Conservation (phyloP, 257 asterid species). For the Handroanthus guayacan region DNA sequence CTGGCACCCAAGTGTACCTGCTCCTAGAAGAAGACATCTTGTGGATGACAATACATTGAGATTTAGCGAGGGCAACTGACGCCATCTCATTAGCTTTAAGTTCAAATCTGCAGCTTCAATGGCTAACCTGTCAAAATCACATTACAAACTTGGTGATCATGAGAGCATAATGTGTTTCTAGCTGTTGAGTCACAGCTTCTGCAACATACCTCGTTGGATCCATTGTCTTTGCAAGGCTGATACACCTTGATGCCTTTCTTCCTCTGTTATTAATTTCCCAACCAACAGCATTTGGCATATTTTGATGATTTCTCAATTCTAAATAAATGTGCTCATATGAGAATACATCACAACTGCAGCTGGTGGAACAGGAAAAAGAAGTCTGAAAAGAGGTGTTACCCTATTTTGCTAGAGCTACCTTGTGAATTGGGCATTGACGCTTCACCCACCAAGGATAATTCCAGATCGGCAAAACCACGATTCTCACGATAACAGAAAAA, state of each 20-base stretch:
- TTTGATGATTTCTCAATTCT: slow-evolving; percentile 60
- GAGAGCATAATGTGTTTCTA: slow-evolving; percentile 25
- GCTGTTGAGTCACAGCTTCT: slow-evolving; percentile 17
- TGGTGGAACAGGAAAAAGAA: slow-evolving; percentile 26
- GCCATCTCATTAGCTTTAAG: slow-evolving; percentile 97
- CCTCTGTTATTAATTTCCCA: slow-evolving; percentile 83
- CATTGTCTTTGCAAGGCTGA: slow-evolving; percentile 89
- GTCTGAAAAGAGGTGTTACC: slow-evolving; percentile 24
- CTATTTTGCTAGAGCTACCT: slow-evolving; percentile 54
- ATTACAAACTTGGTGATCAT: slow-evolving; percentile 31
- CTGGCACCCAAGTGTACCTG: slow-evolving; percentile 99
- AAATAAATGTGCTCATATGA: slow-evolving; percentile 30
- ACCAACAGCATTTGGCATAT: slow-evolving; percentile 77
- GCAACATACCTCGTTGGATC: slow-evolving; percentile 83
- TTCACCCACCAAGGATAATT: slow-evolving; percentile 85
- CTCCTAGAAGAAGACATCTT: slow-evolving; percentile 91
- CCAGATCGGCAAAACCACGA: slow-evolving; percentile 90
- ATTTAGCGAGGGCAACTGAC: slow-evolving; percentile 84
- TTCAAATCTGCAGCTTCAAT: slow-evolving; percentile 95
- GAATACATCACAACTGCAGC: slow-evolving; percentile 36
- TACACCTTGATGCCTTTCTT: slow-evolving; percentile 60
- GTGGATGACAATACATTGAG: slow-evolving; percentile 67
- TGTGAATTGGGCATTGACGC: slow-evolving; percentile 65
- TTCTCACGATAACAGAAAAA: slow-evolving; percentile 90
- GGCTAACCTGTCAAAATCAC: slow-evolving; percentile 68